Evolutionary conservation across 768 basidiomycete genomes (phyloP).

Genomic region (Lepiota subincarnata): DNA sequence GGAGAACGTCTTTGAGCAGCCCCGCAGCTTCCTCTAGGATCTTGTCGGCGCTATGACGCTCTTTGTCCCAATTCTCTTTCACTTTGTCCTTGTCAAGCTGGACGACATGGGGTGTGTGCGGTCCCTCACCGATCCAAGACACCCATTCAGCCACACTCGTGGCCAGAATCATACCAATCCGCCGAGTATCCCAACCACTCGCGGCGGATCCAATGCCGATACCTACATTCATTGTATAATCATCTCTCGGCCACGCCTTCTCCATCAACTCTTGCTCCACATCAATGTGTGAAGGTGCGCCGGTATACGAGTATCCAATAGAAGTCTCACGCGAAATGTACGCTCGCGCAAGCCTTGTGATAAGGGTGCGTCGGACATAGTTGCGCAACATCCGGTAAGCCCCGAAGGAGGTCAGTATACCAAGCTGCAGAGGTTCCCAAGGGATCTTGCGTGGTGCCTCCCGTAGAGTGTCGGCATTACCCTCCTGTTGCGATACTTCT

Average conservation of each 20-base stretch:
- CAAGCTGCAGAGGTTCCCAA: conserved; percentile 21
- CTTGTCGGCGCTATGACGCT: conserved; percentile 32
- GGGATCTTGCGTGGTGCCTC: neutral
- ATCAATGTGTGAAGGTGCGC: conserved; percentile 55
- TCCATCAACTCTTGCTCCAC: conserved; percentile 65
- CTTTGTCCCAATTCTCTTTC: conserved; percentile 26
- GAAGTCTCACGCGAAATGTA: conserved; percentile 56
- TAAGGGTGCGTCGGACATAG: conserved; percentile 58
- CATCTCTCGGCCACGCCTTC: conserved; percentile 69
- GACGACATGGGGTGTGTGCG: conserved; percentile 23
- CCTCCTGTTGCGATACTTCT: conserved; percentile 5
- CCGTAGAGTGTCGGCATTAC: neutral
- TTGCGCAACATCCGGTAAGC: conserved; percentile 60
- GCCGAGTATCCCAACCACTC: conserved; percentile 62
- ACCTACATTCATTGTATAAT: conserved; percentile 27
- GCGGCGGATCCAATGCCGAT: conserved; percentile 21
- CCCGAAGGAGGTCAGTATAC: conserved; percentile 48
- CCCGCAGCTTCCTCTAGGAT: conserved; percentile 69
- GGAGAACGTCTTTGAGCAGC: conserved; percentile 66
- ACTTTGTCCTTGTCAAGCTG: conserved; percentile 1
- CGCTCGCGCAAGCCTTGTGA: conserved; percentile 59
- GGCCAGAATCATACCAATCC: conserved; percentile 51
- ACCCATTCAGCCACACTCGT: conserved; percentile 62
- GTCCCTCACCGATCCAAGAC: conserved; percentile 22
- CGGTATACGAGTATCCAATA: conserved; percentile 52